Conservation (phyloP, 2,329 filamentous ascomycete species). For the Alternaria novae-zelandiae region DNA sequence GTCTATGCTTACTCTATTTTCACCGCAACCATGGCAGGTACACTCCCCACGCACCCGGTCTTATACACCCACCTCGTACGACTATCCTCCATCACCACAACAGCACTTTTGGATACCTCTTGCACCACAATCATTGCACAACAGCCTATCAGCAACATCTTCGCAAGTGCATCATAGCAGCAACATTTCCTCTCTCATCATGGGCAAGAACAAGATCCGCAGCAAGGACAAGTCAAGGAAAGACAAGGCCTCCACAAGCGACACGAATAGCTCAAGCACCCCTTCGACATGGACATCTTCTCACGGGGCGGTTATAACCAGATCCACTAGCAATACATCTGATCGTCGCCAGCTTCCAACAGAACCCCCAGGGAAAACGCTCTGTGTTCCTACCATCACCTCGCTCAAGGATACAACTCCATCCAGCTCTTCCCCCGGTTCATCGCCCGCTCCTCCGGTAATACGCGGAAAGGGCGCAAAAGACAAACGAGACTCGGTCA, state of each 20-base stretch:
- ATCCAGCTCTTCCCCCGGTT: neutral
- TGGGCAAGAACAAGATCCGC: conserved; percentile 20
- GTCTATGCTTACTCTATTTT: conserved; percentile 1
- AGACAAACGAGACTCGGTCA: conserved; percentile 19
- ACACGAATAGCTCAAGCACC: neutral
- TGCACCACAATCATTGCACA: conserved; percentile 24
- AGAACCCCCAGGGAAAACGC: neutral
- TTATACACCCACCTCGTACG: neutral
- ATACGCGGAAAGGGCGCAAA: neutral
- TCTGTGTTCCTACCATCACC: neutral
- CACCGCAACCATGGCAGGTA: conserved; percentile 13
- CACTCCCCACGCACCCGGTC: neutral
- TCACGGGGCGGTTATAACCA: neutral
- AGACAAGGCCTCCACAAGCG: neutral
- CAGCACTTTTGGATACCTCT: conserved; percentile 17
- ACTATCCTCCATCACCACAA: conserved; percentile 6
- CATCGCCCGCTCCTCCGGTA: neutral
- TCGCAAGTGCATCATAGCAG: conserved; percentile 31
- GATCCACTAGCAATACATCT: neutral
- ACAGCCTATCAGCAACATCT: conserved; percentile 30
- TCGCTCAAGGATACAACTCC: neutral
- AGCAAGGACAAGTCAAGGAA: conserved; percentile 9
- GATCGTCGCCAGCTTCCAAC: neutral
- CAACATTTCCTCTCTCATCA: conserved; percentile 26
- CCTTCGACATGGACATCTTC: neutral